Conservation (phyloP, 257 asterid genomes). For the Nicotiana sylvestris region DNA sequence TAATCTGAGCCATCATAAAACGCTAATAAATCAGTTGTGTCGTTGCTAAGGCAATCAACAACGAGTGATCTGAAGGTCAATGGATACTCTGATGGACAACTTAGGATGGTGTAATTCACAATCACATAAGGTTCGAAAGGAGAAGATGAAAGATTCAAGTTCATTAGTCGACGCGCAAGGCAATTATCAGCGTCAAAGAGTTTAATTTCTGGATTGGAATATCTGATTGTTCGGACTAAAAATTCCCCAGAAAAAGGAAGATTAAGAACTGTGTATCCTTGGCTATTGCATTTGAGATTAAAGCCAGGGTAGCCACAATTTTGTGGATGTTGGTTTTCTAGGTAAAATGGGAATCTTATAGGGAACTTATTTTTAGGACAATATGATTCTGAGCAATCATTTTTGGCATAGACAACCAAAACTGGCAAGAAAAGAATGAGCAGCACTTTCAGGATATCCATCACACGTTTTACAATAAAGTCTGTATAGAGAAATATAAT, state of each 20-base stretch:
- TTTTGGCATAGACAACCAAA: slow-evolving; percentile 22
- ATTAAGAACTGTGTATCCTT: slow-evolving; percentile 18
- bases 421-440: slow-evolving; percentile 17
- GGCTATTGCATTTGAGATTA: slow-evolving; percentile 24
- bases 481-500: too few species aligned
- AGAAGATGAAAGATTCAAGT: slow-evolving; percentile 45
- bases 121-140: slow-evolving; percentile 36
- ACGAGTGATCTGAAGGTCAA: slow-evolving; percentile 1
- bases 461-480: background rate
- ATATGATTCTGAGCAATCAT: slow-evolving; percentile 23
- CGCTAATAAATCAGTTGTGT: slow-evolving; percentile 41
- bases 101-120: slow-evolving; percentile 44
- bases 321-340: slow-evolving; percentile 21
- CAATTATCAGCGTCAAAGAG: slow-evolving; percentile 49
- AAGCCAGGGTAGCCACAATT: slow-evolving; percentile 58
- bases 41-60: slow-evolving; percentile 62
- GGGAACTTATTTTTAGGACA: slow-evolving; percentile 12
- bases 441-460: slow-evolving; percentile 32
- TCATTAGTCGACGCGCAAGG: slow-evolving; percentile 40
- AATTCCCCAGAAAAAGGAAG: slow-evolving; percentile 53
- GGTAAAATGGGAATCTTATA: slow-evolving; percentile 40
- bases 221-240: slow-evolving; percentile 40
- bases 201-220: slow-evolving; percentile 40
- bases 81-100: slow-evolving; percentile 35
- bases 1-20: slow-evolving; percentile 27